These are phyloP conservation scores for Trichoderma gamsii DNA, from an alignment of 495 filamentous ascomycete genomes.

Conservation along the genomic window DNA sequence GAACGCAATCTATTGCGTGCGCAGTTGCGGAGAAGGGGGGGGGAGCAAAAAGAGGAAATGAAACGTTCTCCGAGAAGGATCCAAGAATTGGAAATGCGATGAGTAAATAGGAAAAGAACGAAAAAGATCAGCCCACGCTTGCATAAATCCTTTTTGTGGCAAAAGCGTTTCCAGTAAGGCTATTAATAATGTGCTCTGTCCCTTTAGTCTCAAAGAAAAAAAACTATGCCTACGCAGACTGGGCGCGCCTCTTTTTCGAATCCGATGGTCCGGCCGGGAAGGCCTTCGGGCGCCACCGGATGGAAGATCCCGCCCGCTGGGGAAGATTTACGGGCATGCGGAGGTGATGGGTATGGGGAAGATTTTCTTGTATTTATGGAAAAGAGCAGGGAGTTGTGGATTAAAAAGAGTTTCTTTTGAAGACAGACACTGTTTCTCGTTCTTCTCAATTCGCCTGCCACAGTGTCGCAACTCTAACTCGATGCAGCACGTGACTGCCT, in stretches of 20 bases:
- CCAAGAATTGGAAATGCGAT: neutral
- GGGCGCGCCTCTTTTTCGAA: neutral
- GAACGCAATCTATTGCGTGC: slow-evolving; percentile 1
- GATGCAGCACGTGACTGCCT: neutral
- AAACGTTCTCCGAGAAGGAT: neutral
- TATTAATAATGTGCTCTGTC: slow-evolving; percentile 9
- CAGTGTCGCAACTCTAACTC: neutral
- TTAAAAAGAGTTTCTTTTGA: neutral
- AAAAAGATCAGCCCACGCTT: neutral
- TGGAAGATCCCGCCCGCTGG: neutral
- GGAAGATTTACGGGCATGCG: neutral
- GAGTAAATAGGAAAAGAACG: neutral
- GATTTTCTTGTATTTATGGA: neutral
- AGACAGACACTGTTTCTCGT: neutral
- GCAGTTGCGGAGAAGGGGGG: neutral
- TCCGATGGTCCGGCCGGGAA: slow-evolving; percentile 1
- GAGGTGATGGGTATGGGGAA: neutral
- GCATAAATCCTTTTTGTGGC: neutral
- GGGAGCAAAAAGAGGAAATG: neutral
- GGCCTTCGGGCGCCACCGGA: slow-evolving; percentile 1
- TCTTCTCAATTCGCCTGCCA: neutral
- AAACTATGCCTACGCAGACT: neutral
- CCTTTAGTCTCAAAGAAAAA: neutral
- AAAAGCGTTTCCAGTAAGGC: neutral
- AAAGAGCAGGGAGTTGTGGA: neutral